Evolutionary conservation across 208 protist genomes (phyloP).

Genomic region (Acanthamoeba lenticulata): DNA sequence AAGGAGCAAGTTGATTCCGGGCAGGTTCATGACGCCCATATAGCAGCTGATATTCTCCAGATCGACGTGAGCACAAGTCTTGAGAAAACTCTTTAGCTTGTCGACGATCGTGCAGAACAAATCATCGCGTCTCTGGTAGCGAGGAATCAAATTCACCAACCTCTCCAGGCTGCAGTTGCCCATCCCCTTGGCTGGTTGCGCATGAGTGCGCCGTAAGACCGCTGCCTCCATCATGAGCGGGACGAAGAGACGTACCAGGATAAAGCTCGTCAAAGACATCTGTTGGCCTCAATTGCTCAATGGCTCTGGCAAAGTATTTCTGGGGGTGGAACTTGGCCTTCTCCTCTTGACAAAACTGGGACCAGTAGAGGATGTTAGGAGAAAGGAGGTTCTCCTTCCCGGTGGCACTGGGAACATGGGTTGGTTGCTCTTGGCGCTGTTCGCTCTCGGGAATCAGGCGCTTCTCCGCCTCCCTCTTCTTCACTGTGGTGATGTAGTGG

Average conservation of each 20-base stretch:
- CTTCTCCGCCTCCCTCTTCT: background rate
- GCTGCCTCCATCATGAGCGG: background rate
- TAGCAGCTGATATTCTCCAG: conserved; percentile 2
- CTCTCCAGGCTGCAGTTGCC: background rate
- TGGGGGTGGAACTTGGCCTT: background rate
- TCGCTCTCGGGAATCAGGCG: background rate
- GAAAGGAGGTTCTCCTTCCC: background rate
- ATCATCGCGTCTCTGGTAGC: background rate
- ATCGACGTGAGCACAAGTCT: background rate
- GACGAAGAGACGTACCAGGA: background rate
- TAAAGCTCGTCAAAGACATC: background rate
- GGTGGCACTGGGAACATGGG: background rate
- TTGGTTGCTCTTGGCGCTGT: background rate
- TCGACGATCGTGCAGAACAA: background rate
- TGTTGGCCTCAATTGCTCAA: background rate
- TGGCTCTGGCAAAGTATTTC: background rate
- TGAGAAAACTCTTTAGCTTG: background rate
- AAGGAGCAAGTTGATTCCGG: background rate
- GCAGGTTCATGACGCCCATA: background rate
- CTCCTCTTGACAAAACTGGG: too few species aligned
- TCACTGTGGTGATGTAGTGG: background rate
- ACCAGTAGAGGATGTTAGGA: background rate
- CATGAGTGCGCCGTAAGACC: background rate
- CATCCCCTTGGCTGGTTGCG: background rate
- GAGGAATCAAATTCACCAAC: background rate